phyloP scores from a whole-genome alignment of 2,329 filamentous ascomycete genomes.

The Gnomoniopsis sp. region DNA sequence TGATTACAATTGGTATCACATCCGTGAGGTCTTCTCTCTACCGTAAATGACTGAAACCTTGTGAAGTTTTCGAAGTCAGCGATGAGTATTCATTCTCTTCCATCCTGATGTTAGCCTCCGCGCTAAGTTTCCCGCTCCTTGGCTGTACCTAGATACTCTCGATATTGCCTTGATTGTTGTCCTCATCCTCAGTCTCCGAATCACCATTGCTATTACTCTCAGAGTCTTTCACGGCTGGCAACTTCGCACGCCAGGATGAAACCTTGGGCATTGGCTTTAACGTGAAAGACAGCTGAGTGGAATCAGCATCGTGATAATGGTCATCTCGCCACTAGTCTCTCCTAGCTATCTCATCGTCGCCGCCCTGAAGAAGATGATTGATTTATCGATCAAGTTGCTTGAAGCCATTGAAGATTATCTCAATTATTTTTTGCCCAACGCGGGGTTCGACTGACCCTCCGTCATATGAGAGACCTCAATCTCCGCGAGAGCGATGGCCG shows the following conservation, averaged over 20 bases:
- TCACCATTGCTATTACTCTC: not conserved
- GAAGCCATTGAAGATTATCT: not conserved
- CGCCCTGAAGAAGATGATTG: not conserved
- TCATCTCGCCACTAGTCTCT: constrained; percentile 9
- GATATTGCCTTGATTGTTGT: not conserved
- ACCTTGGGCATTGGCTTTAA: not conserved
- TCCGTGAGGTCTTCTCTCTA: too few relatives aligned
- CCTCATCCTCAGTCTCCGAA: not conserved
- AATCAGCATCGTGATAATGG: not conserved
- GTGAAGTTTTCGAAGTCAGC: not conserved
- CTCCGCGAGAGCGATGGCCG: constrained; percentile 8
- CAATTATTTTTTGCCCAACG: not conserved
- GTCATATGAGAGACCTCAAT: not conserved
- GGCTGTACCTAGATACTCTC: not conserved
- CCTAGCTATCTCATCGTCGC: constrained; percentile 5
- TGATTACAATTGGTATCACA: too few relatives aligned
- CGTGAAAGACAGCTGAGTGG: not conserved
- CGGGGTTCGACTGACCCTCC: not conserved
- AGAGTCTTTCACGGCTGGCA: not conserved
- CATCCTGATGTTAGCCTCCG: not conserved
- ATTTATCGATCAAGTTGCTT: constrained; percentile 6
- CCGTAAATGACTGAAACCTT: not conserved
- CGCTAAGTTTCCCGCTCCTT: not conserved
- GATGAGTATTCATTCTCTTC: not conserved
- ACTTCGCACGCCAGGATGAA: not conserved